These are phyloP conservation scores for Chlorociboria aeruginascens DNA, from an alignment of 495 filamentous ascomycete genomes.

Conservation along the genomic window DNA sequence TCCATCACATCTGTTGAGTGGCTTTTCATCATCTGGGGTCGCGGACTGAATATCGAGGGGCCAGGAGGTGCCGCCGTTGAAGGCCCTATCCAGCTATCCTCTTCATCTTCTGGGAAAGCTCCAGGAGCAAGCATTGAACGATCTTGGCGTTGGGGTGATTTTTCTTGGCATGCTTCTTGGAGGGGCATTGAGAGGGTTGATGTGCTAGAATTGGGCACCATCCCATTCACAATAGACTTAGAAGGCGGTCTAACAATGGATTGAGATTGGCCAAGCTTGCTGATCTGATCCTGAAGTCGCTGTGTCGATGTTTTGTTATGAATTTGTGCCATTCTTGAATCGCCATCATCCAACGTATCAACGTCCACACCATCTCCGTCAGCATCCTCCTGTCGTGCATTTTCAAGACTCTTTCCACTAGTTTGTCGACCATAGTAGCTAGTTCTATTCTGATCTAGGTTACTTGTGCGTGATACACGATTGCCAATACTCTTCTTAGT, in stretches of 20 bases:
- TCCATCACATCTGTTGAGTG: conserved; percentile 49
- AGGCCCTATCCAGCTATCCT: conserved; percentile 79
- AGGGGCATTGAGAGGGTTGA: neutral
- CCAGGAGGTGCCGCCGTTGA: conserved; percentile 29
- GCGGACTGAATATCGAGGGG: conserved; percentile 26
- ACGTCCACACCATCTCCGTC: conserved; percentile 44
- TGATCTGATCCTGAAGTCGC: conserved; percentile 82
- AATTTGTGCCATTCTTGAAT: conserved; percentile 31
- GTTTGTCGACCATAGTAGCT: conserved; percentile 56
- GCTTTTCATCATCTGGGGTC: conserved; percentile 41
- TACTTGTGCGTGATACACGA: conserved; percentile 62
- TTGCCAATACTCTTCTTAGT: conserved; percentile 69
- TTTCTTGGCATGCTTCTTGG: conserved; percentile 3
- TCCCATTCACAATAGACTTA: conserved; percentile 50
- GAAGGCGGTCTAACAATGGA: conserved; percentile 45
- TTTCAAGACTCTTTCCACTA: conserved; percentile 37
- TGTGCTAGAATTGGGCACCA: conserved; percentile 2
- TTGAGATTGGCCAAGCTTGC: conserved; percentile 77
- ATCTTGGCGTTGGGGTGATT: conserved; percentile 9
- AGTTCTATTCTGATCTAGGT: conserved; percentile 55
- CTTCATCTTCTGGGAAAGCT: conserved; percentile 48
- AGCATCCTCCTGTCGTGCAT: conserved; percentile 32
- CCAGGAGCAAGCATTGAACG: conserved; percentile 33
- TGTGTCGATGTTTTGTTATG: conserved; percentile 90
- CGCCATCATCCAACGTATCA: conserved; percentile 35